phyloP scores from a whole-genome alignment of 805 yeast species.

The Wickerhamiella alocasiicola region DNA sequence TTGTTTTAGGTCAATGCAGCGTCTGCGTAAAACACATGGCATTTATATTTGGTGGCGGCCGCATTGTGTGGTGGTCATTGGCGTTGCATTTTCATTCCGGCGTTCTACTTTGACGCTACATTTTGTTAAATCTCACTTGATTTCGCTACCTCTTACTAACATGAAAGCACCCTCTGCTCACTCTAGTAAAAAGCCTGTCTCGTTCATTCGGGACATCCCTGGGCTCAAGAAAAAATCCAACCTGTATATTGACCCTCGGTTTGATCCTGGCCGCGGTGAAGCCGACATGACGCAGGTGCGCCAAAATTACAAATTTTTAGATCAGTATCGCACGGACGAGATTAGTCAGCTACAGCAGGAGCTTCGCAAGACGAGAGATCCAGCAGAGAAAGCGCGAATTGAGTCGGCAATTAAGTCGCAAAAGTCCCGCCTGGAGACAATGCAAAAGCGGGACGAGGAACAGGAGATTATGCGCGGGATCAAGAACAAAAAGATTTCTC shows the following conservation, averaged over 20 bases:
- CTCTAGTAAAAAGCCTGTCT: conserved; percentile 60
- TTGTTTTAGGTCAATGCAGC: background rate
- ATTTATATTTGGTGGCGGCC: too few relatives aligned
- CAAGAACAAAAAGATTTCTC: conserved; percentile 42
- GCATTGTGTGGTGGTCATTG: too few relatives aligned
- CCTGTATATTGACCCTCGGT: conserved; percentile 70
- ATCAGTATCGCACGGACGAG: conserved; percentile 72
- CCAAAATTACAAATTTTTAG: conserved; percentile 71
- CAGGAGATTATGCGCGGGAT: conserved; percentile 49
- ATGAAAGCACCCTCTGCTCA: conserved; percentile 85
- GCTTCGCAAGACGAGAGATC: conserved; percentile 35
- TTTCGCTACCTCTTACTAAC: too few relatives aligned
- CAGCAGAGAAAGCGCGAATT: conserved; percentile 30
- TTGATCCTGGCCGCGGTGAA: conserved; percentile 80
- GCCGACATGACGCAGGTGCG: conserved; percentile 59
- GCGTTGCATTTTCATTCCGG: too few relatives aligned
- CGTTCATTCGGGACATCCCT: conserved; percentile 57
- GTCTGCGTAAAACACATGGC: conserved; percentile 13
- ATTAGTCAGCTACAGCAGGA: conserved; percentile 44
- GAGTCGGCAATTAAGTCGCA: conserved; percentile 27
- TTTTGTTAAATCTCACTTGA: too few relatives aligned
- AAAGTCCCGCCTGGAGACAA: conserved; percentile 39
- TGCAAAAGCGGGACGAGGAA: conserved; percentile 66
- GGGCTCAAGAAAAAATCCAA: conserved; percentile 28
- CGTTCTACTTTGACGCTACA: too few relatives aligned